phyloP scores from a whole-genome alignment of 2,329 filamentous ascomycete genomes.

The Tolypocladium pustulatum region DNA sequence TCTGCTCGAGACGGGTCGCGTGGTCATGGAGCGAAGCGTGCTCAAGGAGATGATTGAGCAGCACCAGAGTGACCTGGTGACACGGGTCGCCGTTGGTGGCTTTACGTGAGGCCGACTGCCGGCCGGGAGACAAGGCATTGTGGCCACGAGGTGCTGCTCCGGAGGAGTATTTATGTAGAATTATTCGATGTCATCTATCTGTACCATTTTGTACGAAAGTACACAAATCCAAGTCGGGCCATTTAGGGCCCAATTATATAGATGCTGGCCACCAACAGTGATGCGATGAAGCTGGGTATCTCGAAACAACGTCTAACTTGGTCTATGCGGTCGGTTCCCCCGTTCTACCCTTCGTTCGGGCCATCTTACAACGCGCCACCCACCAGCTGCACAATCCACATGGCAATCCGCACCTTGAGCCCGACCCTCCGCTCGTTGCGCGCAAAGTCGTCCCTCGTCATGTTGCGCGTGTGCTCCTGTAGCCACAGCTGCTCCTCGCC shows the following conservation, averaged over 20 bases:
- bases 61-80: constrained; percentile 59
- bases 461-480: constrained; percentile 57
- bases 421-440: constrained; percentile 75
- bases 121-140: constrained; percentile 27
- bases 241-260: not conserved
- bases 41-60: constrained; percentile 62
- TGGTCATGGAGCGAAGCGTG: constrained; percentile 78
- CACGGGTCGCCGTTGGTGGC: constrained; percentile 34
- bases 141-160: not conserved
- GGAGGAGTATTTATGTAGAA: not conserved
- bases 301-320: not conserved
- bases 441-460: constrained; percentile 70
- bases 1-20: constrained; percentile 69
- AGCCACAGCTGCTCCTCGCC: constrained; percentile 73
- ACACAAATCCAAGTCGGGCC: not conserved
- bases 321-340: constrained; percentile 3
- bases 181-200: not conserved
- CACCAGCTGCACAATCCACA: constrained; percentile 84
- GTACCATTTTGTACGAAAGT: not conserved
- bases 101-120: constrained; percentile 20
- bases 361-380: constrained; percentile 67
- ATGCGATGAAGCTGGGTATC: not conserved
- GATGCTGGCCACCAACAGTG: not conserved
- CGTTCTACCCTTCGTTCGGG: not conserved
- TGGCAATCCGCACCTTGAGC: constrained; percentile 73